phyloP scores from a whole-genome alignment of 2,329 filamentous ascomycete species.

The Fusarium decemcellulare region DNA sequence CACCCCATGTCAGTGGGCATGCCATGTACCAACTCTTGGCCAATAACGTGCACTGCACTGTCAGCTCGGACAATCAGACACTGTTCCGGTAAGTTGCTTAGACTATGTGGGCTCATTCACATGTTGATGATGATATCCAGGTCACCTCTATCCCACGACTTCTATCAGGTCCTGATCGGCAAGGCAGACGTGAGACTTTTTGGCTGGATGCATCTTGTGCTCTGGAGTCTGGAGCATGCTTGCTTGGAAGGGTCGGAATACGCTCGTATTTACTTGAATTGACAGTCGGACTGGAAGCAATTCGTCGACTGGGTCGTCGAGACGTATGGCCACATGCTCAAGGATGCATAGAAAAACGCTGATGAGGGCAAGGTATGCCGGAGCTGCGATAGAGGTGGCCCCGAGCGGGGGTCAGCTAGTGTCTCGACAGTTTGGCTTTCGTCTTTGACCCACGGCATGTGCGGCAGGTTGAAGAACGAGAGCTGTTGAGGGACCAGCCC shows the following conservation, averaged over 20 bases:
- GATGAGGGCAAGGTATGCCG: not conserved
- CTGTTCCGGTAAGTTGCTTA: conserved; percentile 71
- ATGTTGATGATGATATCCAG: conserved; percentile 52
- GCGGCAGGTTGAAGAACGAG: not conserved
- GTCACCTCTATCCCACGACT: conserved; percentile 81
- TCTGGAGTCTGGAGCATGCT: conserved; percentile 75
- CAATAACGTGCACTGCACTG: conserved; percentile 80
- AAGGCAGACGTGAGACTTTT: conserved; percentile 75
- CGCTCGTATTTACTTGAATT: conserved; percentile 56
- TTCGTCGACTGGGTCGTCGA: conserved; percentile 70
- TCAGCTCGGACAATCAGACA: conserved; percentile 83
- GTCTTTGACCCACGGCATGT: not conserved
- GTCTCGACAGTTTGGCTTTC: not conserved
- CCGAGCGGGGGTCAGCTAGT: not conserved
- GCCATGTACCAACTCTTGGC: conserved; percentile 77
- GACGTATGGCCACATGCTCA: conserved; percentile 50
- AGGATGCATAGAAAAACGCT: not conserved
- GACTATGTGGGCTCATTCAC: not conserved
- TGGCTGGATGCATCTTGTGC: conserved; percentile 78
- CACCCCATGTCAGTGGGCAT: conserved; percentile 75
- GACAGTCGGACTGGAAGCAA: conserved; percentile 69
- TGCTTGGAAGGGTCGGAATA: conserved; percentile 64
- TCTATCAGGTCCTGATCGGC: conserved; percentile 82
- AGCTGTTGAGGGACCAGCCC: not conserved
- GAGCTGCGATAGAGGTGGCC: not conserved